phyloP scores from a whole-genome alignment of 2,329 filamentous ascomycete species.

The Cordyceps fumosorosea region DNA sequence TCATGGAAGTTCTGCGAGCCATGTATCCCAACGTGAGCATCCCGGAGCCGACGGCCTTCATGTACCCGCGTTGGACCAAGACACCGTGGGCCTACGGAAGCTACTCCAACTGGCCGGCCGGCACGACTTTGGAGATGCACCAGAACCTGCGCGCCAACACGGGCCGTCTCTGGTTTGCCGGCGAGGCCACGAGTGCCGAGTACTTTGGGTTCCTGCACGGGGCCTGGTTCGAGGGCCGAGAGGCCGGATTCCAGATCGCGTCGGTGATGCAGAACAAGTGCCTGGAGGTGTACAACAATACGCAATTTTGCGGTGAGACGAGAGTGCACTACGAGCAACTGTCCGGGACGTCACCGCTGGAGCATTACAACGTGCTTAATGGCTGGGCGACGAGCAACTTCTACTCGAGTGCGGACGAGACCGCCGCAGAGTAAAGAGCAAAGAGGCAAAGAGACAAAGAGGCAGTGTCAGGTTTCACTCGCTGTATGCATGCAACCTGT shows the following conservation, averaged over 20 bases:
- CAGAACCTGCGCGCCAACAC: conserved; percentile 63
- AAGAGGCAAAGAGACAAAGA: background rate
- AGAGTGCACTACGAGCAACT: conserved; percentile 19
- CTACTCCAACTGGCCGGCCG: conserved; percentile 62
- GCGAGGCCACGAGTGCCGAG: conserved; percentile 55
- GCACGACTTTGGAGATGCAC: conserved; percentile 57
- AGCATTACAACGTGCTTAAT: conserved; percentile 28
- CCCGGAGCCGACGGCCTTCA: conserved; percentile 53
- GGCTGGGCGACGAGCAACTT: conserved; percentile 34
- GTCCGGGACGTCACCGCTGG: conserved; percentile 27
- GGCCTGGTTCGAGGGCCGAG: conserved; percentile 50
- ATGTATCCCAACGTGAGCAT: conserved; percentile 55
- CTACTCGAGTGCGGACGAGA: background rate
- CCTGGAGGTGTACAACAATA: conserved; percentile 11
- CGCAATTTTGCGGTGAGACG: conserved; percentile 15
- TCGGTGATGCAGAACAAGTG: conserved; percentile 21
- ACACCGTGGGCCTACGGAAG: conserved; percentile 45
- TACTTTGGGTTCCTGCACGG: conserved; percentile 63
- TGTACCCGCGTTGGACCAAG: conserved; percentile 53
- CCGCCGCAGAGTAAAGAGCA: background rate
- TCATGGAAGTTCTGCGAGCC: conserved; percentile 47
- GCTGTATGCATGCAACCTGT: too few species aligned
- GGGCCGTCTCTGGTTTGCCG: conserved; percentile 55
- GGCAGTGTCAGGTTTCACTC: too few species aligned
- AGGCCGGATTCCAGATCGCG: conserved; percentile 39